Evolutionary conservation across 805 yeast species (phyloP).

Genomic region (Spathaspora girioi): DNA sequence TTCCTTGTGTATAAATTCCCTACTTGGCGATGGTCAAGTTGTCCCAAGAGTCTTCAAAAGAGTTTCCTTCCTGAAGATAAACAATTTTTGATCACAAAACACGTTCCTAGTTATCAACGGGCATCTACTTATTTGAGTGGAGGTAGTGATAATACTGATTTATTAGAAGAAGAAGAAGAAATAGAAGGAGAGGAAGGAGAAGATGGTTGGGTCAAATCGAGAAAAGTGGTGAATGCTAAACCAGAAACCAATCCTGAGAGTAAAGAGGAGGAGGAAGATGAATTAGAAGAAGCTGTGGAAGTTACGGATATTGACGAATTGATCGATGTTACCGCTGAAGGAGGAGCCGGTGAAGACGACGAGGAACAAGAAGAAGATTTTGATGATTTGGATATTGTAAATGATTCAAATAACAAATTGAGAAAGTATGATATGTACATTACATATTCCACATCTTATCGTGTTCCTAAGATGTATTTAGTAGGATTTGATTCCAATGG

Average conservation of each 20-base stretch:
- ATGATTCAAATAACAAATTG: constrained; percentile 26
- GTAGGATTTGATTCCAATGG: constrained; percentile 86
- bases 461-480: constrained; percentile 92
- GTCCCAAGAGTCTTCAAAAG: constrained; percentile 37
- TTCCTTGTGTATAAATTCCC: constrained; percentile 89
- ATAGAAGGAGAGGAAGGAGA: constrained; percentile 38
- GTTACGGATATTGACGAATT: constrained; percentile 46
- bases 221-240: constrained; percentile 7
- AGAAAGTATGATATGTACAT: constrained; percentile 87
- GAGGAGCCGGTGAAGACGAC: constrained; percentile 27
- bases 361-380: constrained; percentile 22
- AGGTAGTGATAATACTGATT: constrained; percentile 45
- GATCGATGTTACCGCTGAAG: constrained; percentile 43
- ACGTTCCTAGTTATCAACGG: constrained; percentile 80
- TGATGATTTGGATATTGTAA: constrained; percentile 31
- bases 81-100: constrained; percentile 83
- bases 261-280: background rate
- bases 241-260: constrained; percentile 6
- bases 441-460: constrained; percentile 88
- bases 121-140: constrained; percentile 53
- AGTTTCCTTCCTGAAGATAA: constrained; percentile 82
- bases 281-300: constrained; percentile 17
- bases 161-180: constrained; percentile 34
- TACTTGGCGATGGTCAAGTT: constrained; percentile 84
- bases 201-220: constrained; percentile 58